Conservation (phyloP, 768 basidiomycete genomes). For the Mycena amicta region DNA sequence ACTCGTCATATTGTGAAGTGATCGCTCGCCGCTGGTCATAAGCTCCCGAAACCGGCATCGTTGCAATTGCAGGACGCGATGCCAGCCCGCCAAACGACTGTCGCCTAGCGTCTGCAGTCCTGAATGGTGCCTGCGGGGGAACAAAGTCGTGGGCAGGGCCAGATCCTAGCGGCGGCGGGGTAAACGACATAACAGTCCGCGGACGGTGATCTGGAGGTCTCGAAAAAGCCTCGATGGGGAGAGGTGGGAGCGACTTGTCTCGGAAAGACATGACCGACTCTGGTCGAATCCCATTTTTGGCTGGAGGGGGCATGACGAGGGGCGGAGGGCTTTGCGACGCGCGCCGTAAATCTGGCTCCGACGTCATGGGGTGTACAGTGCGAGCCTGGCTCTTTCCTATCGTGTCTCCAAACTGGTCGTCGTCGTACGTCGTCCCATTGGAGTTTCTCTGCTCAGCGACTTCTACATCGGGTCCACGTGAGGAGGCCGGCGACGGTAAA, state of each 20-base stretch:
- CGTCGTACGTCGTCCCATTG: conserved; percentile 44
- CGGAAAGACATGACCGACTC: conserved; percentile 32
- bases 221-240: conserved; percentile 56
- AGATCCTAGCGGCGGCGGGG: conserved; percentile 53
- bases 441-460: conserved; percentile 44
- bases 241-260: conserved; percentile 79
- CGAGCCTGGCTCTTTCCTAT: conserved; percentile 37
- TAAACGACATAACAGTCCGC: conserved; percentile 65
- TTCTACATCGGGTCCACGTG: conserved; percentile 63
- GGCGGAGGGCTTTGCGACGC: conserved; percentile 30
- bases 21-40: conserved; percentile 40
- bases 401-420: conserved; percentile 39
- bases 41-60: conserved; percentile 45
- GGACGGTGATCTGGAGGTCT: conserved; percentile 55
- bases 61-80: conserved; percentile 57
- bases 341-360: conserved; percentile 66
- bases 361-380: conserved; percentile 55
- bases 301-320: conserved; percentile 26
- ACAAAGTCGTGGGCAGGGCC: conserved; percentile 51
- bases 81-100: conserved; percentile 78
- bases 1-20: conserved; percentile 64
- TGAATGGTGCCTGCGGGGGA: conserved; percentile 69
- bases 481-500: conserved; percentile 76
- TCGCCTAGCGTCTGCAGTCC: conserved; percentile 55
- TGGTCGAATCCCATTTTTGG: conserved; percentile 28